Evolutionary conservation across 305 asterid species (phyloP), one percentile per base, ranked within the genome.

Genomic region (Stenogyne calaminthoides): DNA sequence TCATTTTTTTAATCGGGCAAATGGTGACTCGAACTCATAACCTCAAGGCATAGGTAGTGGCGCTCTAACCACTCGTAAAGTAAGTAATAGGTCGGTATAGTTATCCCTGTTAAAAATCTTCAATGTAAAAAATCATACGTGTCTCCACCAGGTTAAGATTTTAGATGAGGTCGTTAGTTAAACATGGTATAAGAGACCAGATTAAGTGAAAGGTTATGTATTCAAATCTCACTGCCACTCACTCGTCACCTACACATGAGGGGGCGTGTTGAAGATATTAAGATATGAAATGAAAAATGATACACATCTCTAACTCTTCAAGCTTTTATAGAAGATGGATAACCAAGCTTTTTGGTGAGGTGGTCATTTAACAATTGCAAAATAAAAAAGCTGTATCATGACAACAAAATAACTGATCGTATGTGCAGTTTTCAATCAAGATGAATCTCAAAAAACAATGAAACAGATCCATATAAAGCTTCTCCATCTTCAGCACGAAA

Each of bases 401-500:
- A 32, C 54, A 60, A 15, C 14, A 46, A 10, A 55, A 49, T 20
- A 63, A 73, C 73, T n/a, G 56, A 9, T 42, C 65, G 29, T 78
- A 61, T 60, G 29, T 32, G 18, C 39, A 32, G 69, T 63, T 25
- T 32, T 70, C 47, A 29, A 61, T 65, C 77, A 54, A 60, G 52
- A 55, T 54, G 19, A 62, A 67, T 72, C 64, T 11, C 73, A 61
- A 63, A 5, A 8, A 58, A 65, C 76, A 60, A 61, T 49, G 11
- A 55, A 52, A 29, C 42, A 42, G 18, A n/a, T 36, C 63, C 15
- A 9, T 61, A 36, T 11, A 22, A 20, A 37, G 54, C 77, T 5
- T 74, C 64, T 32, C 49, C 77, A 36, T 9, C 55, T 55, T 9
- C 52, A 57, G 64, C n/a, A 73, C n/a, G 37, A 72, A 76, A 52